phyloP scores from a whole-genome alignment of 805 yeast species.

The Yarrowia bubula region DNA sequence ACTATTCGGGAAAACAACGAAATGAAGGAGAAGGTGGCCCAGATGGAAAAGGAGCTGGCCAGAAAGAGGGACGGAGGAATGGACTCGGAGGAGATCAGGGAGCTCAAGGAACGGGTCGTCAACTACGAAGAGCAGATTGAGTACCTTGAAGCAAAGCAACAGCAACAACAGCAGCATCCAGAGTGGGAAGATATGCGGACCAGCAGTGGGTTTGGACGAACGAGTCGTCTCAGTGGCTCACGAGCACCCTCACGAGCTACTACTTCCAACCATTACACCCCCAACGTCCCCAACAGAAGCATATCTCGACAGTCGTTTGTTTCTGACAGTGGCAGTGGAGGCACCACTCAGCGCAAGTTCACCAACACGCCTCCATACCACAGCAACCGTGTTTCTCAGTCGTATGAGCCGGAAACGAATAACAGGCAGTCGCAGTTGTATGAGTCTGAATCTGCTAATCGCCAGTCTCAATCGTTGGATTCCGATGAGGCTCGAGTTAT shows the following conservation, averaged over 20 bases:
- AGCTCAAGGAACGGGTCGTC: slow-evolving; percentile 20
- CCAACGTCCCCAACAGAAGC: not conserved
- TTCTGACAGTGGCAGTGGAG: slow-evolving; percentile 1
- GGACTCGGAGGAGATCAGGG: slow-evolving; percentile 13
- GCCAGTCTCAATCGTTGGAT: not conserved
- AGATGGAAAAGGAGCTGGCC: slow-evolving; percentile 9
- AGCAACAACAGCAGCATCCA: slow-evolving; percentile 1
- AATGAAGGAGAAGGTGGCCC: slow-evolving; percentile 11
- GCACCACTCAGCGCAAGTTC: not conserved
- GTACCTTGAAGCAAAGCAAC: slow-evolving; percentile 16
- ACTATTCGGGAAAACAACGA: not conserved
- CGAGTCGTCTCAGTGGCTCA: slow-evolving; percentile 15
- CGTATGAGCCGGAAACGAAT: no score
- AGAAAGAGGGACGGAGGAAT: not conserved
- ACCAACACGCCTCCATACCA: not conserved
- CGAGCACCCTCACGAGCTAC: slow-evolving; percentile 5
- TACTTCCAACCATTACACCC: not conserved
- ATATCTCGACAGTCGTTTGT: slow-evolving; percentile 6
- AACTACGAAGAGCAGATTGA: slow-evolving; percentile 20
- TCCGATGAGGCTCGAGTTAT: slow-evolving; percentile 12
- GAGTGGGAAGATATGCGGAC: slow-evolving; percentile 4
- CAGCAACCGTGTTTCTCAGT: not conserved
- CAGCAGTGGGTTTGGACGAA: not conserved
- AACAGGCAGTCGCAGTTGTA: no score
- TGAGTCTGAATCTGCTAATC: not conserved